phyloP scores from a whole-genome alignment of 495 filamentous ascomycete species.

The Xylaria venustula region DNA sequence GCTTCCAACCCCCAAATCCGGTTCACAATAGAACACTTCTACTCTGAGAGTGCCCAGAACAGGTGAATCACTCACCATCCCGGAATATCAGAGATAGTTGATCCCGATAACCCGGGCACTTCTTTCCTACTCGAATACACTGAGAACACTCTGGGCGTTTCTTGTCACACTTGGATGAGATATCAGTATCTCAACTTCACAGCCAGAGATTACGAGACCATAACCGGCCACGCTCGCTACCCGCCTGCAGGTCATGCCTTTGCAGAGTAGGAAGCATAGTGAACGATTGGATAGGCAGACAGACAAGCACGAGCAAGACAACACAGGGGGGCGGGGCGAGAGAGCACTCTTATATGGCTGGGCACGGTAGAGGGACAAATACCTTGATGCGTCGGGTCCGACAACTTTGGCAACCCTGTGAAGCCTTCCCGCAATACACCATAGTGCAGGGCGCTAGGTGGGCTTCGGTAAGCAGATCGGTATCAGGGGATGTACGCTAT shows the following conservation, averaged over 20 bases:
- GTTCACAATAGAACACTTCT: too few species aligned
- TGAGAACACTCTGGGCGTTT: conserved; percentile 64
- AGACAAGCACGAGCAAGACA: background rate
- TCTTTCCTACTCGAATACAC: conserved; percentile 54
- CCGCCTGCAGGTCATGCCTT: background rate
- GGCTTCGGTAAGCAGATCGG: conserved; percentile 14
- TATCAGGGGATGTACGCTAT: background rate
- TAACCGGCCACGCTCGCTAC: background rate
- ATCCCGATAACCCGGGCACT: conserved; percentile 70
- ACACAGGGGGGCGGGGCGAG: conserved; percentile 10
- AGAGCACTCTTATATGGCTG: conserved; percentile 9
- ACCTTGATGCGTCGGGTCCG: conserved; percentile 64
- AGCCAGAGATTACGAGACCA: background rate
- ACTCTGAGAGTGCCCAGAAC: too few species aligned
- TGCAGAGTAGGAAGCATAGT: background rate
- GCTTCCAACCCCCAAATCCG: too few species aligned
- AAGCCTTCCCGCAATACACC: conserved; percentile 74
- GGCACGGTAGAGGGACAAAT: conserved; percentile 18
- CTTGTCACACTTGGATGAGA: conserved; percentile 58
- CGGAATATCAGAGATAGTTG: conserved; percentile 69
- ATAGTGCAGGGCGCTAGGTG: conserved; percentile 42
- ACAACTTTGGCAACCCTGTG: conserved; percentile 67
- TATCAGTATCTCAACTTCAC: conserved; percentile 3
- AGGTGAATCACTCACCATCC: conserved; percentile 36
- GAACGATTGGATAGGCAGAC: conserved; percentile 3